Percentiles rank a stretch among this genome's conserved stretches.
Evolutionary conservation across 2,329 filamentous ascomycete species (phyloP).

Genomic region (Penicillium brevicompactum): DNA sequence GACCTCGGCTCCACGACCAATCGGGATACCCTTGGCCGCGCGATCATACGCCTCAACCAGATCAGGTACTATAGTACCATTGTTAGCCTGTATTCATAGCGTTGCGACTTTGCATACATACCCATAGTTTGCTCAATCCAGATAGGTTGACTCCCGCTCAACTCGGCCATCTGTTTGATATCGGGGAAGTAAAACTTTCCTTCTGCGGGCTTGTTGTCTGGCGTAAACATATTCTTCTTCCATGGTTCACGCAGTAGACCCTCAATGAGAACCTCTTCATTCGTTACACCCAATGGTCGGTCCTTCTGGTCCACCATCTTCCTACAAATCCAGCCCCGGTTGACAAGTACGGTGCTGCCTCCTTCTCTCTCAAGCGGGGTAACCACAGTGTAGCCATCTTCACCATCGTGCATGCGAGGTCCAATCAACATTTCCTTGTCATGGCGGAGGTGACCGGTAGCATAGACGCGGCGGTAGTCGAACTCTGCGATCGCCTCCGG

Average conservation of each 20-base stretch:
- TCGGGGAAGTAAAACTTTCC: constrained; percentile 95
- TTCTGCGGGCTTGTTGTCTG: constrained; percentile 79
- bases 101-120: constrained; percentile 43
- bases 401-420: constrained; percentile 82
- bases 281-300: constrained; percentile 66
- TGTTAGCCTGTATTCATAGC: constrained; percentile 14
- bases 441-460: constrained; percentile 74
- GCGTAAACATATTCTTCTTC: constrained; percentile 98
- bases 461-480: constrained; percentile 83
- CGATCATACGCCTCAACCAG: constrained; percentile 75
- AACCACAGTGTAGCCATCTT: constrained; percentile 87
- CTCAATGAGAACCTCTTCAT: constrained; percentile 74
- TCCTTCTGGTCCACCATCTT: constrained; percentile 66
- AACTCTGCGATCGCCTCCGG: constrained; percentile 82
- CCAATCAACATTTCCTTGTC: constrained; percentile 97
- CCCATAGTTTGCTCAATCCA: constrained; percentile 97
- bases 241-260: constrained; percentile 85
- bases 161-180: constrained; percentile 82
- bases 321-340: constrained; percentile 89
- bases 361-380: constrained; percentile 76
- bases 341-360: constrained; percentile 75
- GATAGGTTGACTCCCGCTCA: constrained; percentile 81
- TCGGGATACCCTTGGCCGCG: constrained; percentile 79
- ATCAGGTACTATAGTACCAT: constrained; percentile 65
- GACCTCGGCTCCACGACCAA: constrained; percentile 84